Evolutionary conservation across 352 stramenopile genomes (phyloP).

Genomic region (Elongisporangium prolatum): DNA sequence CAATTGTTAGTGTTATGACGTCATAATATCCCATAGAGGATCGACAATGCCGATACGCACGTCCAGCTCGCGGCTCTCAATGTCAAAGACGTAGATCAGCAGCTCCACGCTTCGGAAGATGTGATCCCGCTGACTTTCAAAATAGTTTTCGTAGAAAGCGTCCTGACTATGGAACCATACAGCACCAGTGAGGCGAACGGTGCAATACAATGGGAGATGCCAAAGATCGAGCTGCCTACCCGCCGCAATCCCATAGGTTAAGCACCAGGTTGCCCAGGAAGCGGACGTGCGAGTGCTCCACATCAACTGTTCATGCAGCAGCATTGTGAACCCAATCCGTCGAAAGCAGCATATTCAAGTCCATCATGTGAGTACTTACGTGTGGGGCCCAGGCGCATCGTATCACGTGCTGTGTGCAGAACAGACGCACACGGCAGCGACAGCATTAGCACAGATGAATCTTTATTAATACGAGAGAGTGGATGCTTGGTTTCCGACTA

Average conservation of each 20-base stretch:
- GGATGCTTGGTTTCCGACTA: neutral
- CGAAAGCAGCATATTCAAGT: neutral
- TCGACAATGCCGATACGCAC: constrained; percentile 19
- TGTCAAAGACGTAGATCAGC: constrained; percentile 99
- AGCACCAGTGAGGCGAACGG: constrained; percentile 4
- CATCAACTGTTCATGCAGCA: constrained; percentile 55
- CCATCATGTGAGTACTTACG: constrained; percentile 32
- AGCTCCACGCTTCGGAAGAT: constrained; percentile 99
- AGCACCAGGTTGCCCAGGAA: constrained; percentile 98
- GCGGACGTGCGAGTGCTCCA: constrained; percentile 90
- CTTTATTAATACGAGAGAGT: neutral
- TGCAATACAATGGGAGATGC: neutral
- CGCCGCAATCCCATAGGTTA: constrained; percentile 99
- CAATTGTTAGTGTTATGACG: too few species aligned
- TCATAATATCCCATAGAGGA: too few species aligned
- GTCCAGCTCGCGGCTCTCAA: constrained; percentile 89
- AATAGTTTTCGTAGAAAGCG: constrained; percentile 99
- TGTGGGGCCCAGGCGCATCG: constrained; percentile 95
- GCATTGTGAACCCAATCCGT: constrained; percentile 2
- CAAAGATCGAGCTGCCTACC: constrained; percentile 26
- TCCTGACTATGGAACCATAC: constrained; percentile 85
- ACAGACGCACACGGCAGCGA: neutral
- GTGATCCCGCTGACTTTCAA: constrained; percentile 98
- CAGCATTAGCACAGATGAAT: neutral
- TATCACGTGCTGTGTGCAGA: constrained; percentile 86